Evolutionary conservation across 2,329 filamentous ascomycete species (phyloP).

Genomic region (Cercospora zeina): DNA sequence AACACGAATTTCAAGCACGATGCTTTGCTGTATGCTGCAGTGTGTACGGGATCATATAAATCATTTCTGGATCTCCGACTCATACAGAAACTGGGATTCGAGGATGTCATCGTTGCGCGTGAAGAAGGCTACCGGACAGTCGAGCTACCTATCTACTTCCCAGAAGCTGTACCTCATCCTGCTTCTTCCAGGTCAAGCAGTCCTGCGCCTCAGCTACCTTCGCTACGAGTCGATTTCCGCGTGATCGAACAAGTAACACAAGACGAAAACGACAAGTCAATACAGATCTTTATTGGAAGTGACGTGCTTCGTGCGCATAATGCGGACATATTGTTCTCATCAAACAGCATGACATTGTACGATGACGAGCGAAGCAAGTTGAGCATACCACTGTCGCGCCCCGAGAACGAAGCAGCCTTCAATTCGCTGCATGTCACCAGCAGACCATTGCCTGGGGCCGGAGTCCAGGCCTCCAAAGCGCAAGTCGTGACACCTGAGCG

Average conservation of each 20-base stretch:
- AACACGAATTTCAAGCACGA: conserved; percentile 87
- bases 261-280: conserved; percentile 58
- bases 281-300: conserved; percentile 87
- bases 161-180: conserved; percentile 81
- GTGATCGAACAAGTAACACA: conserved; percentile 58
- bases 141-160: conserved; percentile 80
- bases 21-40: conserved; percentile 82
- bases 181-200: conserved; percentile 71
- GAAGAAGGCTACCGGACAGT: conserved; percentile 65
- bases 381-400: conserved; percentile 86
- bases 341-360: conserved; percentile 83
- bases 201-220: conserved; percentile 76
- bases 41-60: conserved; percentile 87
- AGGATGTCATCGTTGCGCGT: conserved; percentile 51
- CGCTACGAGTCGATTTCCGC: conserved; percentile 76
- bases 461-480: conserved; percentile 51
- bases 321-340: conserved; percentile 87
- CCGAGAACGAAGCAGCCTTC: conserved; percentile 81
- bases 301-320: conserved; percentile 83
- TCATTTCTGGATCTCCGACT: conserved; percentile 78
- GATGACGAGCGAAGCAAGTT: conserved; percentile 84
- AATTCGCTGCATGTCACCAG: conserved; percentile 69
- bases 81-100: conserved; percentile 71
- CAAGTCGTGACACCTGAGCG: conserved; percentile 15
- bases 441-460: conserved; percentile 21